Base-by-base conservation (phyloP, 1,284 basidiomycete genomes). In the Trichosporon ovoides region DNA sequence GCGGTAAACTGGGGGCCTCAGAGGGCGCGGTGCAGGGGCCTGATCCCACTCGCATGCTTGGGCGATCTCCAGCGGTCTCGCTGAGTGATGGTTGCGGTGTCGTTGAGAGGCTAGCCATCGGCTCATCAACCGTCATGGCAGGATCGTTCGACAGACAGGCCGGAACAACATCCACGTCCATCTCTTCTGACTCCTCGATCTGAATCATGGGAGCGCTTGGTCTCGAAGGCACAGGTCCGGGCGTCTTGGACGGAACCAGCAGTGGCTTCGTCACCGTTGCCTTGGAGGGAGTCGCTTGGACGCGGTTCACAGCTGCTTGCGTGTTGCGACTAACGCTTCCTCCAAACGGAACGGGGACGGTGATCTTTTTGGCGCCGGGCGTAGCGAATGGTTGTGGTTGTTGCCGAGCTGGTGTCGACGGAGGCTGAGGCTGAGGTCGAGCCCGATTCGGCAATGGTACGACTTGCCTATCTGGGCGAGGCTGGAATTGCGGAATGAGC, bases 301-400 rank as follows among this genome's bases (percentile, higher is more conserved):
- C 22, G 19, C 33, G 20, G 34, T 28, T 24, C 20, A 34, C 53
- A 3, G 56, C 53, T 9, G 56, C 56, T 2, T 28, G 22, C 2
- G 56, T 57, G 20, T 36, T 49, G 18, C 53, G 52, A 5, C 56
- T 36, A 10, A 57, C 56, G 2, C 56, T 35, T 1, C 56, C 56
- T 6, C 56, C 56, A n/a, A 57, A 57, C 0, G 56, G 56, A 7
- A 57, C 43, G 7, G 52, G 56, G 10, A 57, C 43, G 2, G 51
- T 57, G 14, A 53, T 20, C 24, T 22, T 52, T 35, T 20, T 52
- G 7, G 50, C 20, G 18, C 31, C 34, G 3, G 50, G 50, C 2
- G 50, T 37, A 9, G 50, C 34, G 19, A n/a, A 20, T 7, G 50
- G 34, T 3, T 35, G 22, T 14, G 22, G 22, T 24, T 6, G 22